Conservation (phyloP, 495 filamentous ascomycete species). For the Penicillium salamii region DNA sequence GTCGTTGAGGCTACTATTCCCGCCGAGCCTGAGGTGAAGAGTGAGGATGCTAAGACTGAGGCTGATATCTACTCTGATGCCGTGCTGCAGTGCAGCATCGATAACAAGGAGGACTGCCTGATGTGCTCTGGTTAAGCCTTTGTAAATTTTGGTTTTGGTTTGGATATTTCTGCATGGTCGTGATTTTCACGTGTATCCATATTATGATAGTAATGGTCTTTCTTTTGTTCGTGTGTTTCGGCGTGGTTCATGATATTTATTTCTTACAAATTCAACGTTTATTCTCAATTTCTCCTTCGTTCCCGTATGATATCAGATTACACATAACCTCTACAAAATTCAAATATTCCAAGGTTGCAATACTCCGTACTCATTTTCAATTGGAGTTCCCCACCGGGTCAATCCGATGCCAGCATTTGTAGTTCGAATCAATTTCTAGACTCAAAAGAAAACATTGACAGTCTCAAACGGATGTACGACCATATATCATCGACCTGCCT, state of each 20-base stretch:
- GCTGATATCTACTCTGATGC: constrained; percentile 92
- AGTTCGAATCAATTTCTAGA: too few relatives aligned
- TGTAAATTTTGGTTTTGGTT: constrained; percentile 9
- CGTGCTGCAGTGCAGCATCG: constrained; percentile 88
- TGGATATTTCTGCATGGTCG: constrained; percentile 22
- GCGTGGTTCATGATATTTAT: constrained; percentile 14
- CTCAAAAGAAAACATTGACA: too few relatives aligned
- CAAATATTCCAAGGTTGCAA: too few relatives aligned
- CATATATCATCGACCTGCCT: too few relatives aligned
- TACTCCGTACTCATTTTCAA: too few relatives aligned
- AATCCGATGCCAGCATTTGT: too few relatives aligned
- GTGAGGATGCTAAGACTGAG: constrained; percentile 63
- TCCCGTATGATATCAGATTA: too few relatives aligned
- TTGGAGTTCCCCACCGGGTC: too few relatives aligned
- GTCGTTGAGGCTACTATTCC: constrained; percentile 49
- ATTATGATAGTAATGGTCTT: constrained; percentile 41
- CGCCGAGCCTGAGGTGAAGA: constrained; percentile 17
- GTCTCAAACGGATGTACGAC: too few relatives aligned
- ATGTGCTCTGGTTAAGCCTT: constrained; percentile 78
- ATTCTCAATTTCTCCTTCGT: too few relatives aligned
- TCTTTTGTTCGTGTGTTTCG: constrained; percentile 12
- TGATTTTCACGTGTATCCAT: constrained; percentile 32
- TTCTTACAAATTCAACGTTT: constrained; percentile 5
- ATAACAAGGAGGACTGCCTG: constrained; percentile 82
- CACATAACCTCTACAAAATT: too few relatives aligned